Evolutionary conservation across 176 grass and related monocot genomes (phyloP), one percentile per base, ranked within the genome.

Genomic region (Urochloa ruziziensis): DNA sequence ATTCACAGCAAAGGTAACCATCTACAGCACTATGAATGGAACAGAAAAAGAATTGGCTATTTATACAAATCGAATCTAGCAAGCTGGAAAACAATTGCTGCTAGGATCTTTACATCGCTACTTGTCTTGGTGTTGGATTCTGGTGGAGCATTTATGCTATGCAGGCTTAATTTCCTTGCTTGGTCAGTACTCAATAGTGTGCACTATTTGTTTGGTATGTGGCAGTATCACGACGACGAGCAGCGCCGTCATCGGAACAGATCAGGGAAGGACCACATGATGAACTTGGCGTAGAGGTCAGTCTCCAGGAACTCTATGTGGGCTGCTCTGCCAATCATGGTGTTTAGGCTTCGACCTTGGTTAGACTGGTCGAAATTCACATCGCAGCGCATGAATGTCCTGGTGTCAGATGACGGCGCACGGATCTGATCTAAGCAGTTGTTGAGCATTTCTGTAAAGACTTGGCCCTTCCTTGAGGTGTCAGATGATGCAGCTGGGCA

Each of bases 221-320:
- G 23, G 36, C 1, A 23, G 21, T 35, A 36, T 77, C 64, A n/a
- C 7, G 77, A 32, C 46, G 47, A 53, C 9, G 29, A 63, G 64
- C 11, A 3, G 65, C 1, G 11, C 33, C 7, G 29, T 97, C 89
- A 97, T 83, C 86, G 82, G 72, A 94, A 98, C 9, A 91, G 70
- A 48, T 98, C 95, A 23, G 92, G 95, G 35, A 94, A 98, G 47
- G 92, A 94, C 95, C 95, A 98, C 92, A 98, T 98, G 70, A 98
- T 89, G 80, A 98, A 98, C 66, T 86, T 98, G 64, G 92, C 90
- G 36, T 92, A 98, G 21, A 74, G 69, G 74, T 98, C 95, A 8
- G 92, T 95, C 81, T 98, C 95, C 27, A 98, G 82, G 60, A 95
- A 98, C 48, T 98, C 92, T 36, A 98, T 94, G 79, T 98, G 95